Conservation (phyloP, 345 rosid genomes). For the Brassica nigra region DNA sequence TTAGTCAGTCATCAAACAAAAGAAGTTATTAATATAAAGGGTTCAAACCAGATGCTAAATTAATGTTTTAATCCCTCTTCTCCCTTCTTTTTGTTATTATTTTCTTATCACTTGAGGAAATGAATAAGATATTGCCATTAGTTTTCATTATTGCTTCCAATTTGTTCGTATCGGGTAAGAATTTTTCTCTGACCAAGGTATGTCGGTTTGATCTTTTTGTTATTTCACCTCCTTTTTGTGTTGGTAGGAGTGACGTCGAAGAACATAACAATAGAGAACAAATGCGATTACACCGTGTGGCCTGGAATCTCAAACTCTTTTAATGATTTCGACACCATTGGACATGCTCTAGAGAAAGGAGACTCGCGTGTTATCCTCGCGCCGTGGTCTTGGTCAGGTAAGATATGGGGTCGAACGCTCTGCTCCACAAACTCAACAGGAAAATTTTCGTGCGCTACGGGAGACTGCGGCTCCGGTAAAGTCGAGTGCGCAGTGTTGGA, state of each 20-base stretch:
- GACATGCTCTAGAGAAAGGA: background rate
- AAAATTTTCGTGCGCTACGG: background rate
- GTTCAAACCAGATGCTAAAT: background rate
- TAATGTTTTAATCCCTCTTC: background rate
- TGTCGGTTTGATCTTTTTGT: background rate
- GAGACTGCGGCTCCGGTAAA: background rate
- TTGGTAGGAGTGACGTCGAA: background rate
- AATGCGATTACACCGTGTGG: background rate
- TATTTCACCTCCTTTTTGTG: background rate
- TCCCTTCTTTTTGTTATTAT: background rate
- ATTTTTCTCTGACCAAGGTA: background rate
- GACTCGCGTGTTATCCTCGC: background rate
- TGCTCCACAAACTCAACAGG: background rate
- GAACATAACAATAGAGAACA: slow-evolving; percentile 1
- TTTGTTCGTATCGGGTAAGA: background rate
- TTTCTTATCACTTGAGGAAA: background rate
- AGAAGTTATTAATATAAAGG: background rate
- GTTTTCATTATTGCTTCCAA: background rate
- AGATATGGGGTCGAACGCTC: background rate
- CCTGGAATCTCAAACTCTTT: background rate
- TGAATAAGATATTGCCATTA: background rate
- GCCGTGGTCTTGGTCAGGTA: background rate
- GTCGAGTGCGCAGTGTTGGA: background rate
- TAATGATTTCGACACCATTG: background rate
- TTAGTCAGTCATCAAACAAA: background rate